These are phyloP conservation scores for Pharus latifolius DNA, from an alignment of 176 grass and related monocot genomes.

Conservation along the genomic window DNA sequence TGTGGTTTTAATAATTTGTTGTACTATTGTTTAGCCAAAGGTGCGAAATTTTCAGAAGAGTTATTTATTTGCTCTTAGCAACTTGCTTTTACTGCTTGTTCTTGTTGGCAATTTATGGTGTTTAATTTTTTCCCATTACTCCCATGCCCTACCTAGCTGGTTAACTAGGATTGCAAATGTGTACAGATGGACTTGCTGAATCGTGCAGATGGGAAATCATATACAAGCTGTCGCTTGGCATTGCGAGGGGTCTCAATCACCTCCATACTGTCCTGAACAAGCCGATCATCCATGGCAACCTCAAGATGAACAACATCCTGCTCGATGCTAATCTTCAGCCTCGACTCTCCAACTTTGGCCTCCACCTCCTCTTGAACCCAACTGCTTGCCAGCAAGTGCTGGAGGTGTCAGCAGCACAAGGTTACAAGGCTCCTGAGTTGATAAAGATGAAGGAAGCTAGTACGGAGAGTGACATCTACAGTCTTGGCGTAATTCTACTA, in stretches of 20 bases:
- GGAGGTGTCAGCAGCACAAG: neutral
- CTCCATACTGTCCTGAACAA: neutral
- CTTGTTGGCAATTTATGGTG: no score
- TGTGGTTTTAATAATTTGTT: no score
- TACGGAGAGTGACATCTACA: slow-evolving; percentile 1
- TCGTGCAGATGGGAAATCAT: slow-evolving; percentile 8
- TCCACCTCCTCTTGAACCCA: slow-evolving; percentile 9
- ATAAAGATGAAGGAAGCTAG: slow-evolving; percentile 13
- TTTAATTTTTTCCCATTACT: no score
- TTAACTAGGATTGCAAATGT: neutral
- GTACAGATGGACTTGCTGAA: slow-evolving; percentile 15
- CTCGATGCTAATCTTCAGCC: slow-evolving; percentile 15
- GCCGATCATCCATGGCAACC: slow-evolving; percentile 14
- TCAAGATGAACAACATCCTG: slow-evolving; percentile 13
- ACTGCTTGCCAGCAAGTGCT: slow-evolving; percentile 9
- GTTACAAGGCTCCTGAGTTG: slow-evolving; percentile 19
- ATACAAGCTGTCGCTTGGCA: slow-evolving; percentile 8
- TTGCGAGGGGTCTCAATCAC: slow-evolving; percentile 7
- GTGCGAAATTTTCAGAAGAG: no score
- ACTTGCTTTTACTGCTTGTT: no score
- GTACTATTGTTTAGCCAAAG: no score
- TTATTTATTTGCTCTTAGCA: no score
- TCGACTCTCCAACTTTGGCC: slow-evolving; percentile 6
- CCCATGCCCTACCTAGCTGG: no score
- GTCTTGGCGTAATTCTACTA: no score